These are phyloP conservation scores for Dothideomycetes sp. DNA, from an alignment of 2,329 filamentous ascomycete genomes.

Conservation along the genomic window DNA sequence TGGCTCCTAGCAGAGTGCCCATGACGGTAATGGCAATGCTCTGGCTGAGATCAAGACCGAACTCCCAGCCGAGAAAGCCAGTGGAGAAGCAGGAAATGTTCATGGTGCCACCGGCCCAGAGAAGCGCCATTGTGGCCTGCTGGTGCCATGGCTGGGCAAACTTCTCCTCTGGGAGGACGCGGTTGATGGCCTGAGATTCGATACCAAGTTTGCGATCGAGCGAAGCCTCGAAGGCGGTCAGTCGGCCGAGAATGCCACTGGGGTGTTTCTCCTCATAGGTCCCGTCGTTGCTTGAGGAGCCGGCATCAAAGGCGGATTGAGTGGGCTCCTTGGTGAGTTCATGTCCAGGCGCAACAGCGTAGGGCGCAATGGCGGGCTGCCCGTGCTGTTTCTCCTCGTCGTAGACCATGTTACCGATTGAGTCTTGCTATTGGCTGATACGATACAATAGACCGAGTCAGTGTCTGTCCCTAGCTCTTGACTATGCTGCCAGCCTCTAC, in stretches of 20 bases:
- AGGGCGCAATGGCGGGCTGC: background rate
- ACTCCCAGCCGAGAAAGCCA: constrained; percentile 37
- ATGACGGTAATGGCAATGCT: constrained; percentile 20
- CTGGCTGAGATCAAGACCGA: constrained; percentile 35
- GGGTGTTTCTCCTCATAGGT: constrained; percentile 9
- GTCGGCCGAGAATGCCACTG: constrained; percentile 18
- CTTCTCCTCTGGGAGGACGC: constrained; percentile 33
- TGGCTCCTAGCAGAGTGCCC: constrained; percentile 20
- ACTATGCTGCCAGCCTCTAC: no score
- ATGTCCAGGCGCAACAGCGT: background rate
- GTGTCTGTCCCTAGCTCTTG: no score
- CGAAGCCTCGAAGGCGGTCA: constrained; percentile 28
- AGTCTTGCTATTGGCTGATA: background rate
- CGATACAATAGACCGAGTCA: no score
- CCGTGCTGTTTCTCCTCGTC: background rate
- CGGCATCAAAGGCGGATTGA: background rate
- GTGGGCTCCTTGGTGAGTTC: background rate
- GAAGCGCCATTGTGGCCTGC: constrained; percentile 20
- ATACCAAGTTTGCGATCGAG: constrained; percentile 36
- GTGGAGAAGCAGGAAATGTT: constrained; percentile 25
- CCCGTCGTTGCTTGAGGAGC: background rate
- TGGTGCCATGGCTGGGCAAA: constrained; percentile 29
- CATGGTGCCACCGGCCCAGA: constrained; percentile 26
- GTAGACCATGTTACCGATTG: background rate
- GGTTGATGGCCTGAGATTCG: constrained; percentile 37